These are phyloP conservation scores for Ashbya aceris DNA, from an alignment of 1,139 yeast genomes.

Conservation along the genomic window DNA sequence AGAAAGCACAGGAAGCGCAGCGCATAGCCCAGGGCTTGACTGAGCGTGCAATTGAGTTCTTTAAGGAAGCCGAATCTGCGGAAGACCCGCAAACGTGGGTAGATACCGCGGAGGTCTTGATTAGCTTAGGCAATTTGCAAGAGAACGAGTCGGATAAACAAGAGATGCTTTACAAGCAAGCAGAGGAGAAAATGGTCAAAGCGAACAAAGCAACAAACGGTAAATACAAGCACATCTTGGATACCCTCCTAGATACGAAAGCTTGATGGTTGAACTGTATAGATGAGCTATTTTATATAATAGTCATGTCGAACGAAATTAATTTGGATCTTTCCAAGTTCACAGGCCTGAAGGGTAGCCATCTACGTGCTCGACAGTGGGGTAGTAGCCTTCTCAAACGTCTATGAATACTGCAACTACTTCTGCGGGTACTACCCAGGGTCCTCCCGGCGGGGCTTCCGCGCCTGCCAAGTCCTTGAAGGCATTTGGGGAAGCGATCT, in stretches of 20 bases:
- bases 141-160: constrained; percentile 60
- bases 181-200: constrained; percentile 50
- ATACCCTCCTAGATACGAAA: constrained; percentile 24
- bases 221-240: constrained; percentile 51
- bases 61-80: constrained; percentile 52
- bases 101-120: constrained; percentile 73
- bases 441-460: background rate
- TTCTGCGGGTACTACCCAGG: constrained; percentile 1
- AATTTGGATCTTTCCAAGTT: too few relatives aligned
- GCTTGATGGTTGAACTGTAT: background rate
- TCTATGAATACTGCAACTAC: constrained; percentile 1
- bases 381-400: too few relatives aligned
- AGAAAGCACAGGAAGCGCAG: constrained; percentile 37
- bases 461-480: constrained; percentile 26
- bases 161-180: constrained; percentile 52
- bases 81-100: constrained; percentile 80
- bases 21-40: constrained; percentile 42
- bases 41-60: constrained; percentile 46
- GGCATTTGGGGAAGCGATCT: constrained; percentile 75
- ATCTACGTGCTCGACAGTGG: too few relatives aligned
- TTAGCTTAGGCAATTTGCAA: constrained; percentile 65
- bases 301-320: too few relatives aligned
- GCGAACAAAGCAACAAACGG: constrained; percentile 76
- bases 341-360: too few relatives aligned
- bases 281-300: too few relatives aligned